Evolutionary conservation across 1,284 basidiomycete species (phyloP), one percentile per base, ranked within the genome.

Genomic region (Sutorius eximius): DNA sequence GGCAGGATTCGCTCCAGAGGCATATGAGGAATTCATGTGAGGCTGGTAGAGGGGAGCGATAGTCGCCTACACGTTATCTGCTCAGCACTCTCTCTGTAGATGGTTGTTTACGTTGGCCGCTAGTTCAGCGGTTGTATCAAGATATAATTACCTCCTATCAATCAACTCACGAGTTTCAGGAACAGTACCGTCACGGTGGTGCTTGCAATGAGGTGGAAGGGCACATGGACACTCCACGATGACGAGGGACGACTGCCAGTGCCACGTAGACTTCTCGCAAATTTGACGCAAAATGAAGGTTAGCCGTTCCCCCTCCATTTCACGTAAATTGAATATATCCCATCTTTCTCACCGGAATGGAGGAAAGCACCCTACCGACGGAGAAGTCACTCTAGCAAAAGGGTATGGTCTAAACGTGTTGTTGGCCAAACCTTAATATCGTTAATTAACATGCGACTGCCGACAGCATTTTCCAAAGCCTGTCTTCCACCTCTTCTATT

Each of bases 401-500:
- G 5, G 15, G 18, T 33, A 4, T 7, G 38, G 29, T 47, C 34
- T 38, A 45, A 45, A 38, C 40, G 22, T n/a, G 51, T 38, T 27
- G 16, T 24, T 43, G 12, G n/a, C 36, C 41, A 33, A 45, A n/a
- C n/a, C 15, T 22, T 22, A 11, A n/a, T 12, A 0, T 58, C n/a
- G 34, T 40, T 57, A 49, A 20, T 38, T 0, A 27, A 43, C 41
- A 22, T 12, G 51, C 13, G 42, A 16, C 38, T n/a, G 13, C 40
- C 2, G 63, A 59, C 22, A 81, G 59, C 24, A 73, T 68, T 27
- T 58, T 60, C 82, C 81, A 84, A 36, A 90, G 82, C 58, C 77
- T 80, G 56, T 83, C 75, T 62, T 91, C 85, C 11, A 90, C 64
- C 13, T 77, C 75, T 53, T 81, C 77, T 34, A 87, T 75, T n/a